Evolutionary conservation across 2,329 filamentous ascomycete species (phyloP), one percentile per base, ranked within the genome.

Genomic region (Calcarisporium arbuscula): DNA sequence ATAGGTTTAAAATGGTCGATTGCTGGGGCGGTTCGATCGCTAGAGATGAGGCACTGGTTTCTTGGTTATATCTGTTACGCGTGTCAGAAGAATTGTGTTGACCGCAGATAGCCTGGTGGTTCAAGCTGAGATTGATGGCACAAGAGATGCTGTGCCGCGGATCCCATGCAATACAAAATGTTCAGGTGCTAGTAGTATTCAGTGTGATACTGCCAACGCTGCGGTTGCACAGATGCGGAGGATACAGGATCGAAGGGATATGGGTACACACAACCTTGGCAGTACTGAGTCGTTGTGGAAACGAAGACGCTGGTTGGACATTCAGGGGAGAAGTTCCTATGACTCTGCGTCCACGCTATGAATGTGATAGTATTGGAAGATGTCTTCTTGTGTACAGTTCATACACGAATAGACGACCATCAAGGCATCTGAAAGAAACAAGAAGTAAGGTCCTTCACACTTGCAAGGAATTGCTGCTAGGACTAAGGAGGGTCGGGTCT

Each of bases 21-120:
- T 68, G 62, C 52, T 73, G 69, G 36, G 65, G 51, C 43, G 69
- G 67, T 54, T 76, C 72, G 58, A 76, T 64, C 46, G 68, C 65
- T 48, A 75, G 61, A 49, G 71, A 61, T 44, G 70, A 64, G 42
- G 64, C 63, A 54, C 58, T 66, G 49, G 68, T 59, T 50, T 74
- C 71, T 52, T 73, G 70, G 52, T 60, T 67, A 60, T 74, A 76
- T 66, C 73, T 77, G 56, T 43, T 47, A 6, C 14, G 15, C 20
- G 44, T 46, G 45, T 50, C 46, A 40, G 30, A 21, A 26, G 18
- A 19, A 17, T 32, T 15, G n/a, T n/a, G 23, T 32, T 35, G 23
- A 31, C 26, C 17, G 20, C 33, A 28, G 12, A 17, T n/a, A n/a
- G n/a, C n/a, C n/a, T 32, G 15, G 20, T 28, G n/a, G 36, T 16